Percentiles rank a stretch among this genome's conserved stretches.
Evolutionary conservation across 805 yeast species (phyloP).

Genomic region (Komagataella phaffii): DNA sequence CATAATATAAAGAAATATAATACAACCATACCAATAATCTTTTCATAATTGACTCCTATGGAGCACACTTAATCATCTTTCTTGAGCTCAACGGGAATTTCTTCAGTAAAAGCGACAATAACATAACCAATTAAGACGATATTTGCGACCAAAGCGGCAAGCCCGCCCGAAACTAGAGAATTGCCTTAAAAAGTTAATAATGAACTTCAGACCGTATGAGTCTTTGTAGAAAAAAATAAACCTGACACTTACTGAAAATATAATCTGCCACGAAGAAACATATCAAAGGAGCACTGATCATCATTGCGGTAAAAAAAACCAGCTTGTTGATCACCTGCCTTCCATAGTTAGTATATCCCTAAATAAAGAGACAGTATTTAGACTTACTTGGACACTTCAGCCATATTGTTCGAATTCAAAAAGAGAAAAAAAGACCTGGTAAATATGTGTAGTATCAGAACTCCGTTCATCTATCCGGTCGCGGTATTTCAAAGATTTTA

Average conservation of each 20-base stretch:
- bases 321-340: slow-evolving; percentile 57
- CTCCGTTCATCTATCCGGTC: too few relatives aligned
- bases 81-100: slow-evolving; percentile 19
- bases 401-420: slow-evolving; percentile 11
- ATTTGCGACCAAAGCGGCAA: slow-evolving; percentile 70
- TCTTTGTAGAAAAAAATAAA: not conserved
- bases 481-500: too few relatives aligned
- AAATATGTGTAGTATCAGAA: too few relatives aligned
- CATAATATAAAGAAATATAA: not conserved
- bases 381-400: slow-evolving; percentile 22
- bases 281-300: slow-evolving; percentile 55
- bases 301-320: slow-evolving; percentile 61
- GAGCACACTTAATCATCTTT: slow-evolving; percentile 13
- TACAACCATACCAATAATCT: not conserved
- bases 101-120: slow-evolving; percentile 63
- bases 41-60: not conserved
- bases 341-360: slow-evolving; percentile 2
- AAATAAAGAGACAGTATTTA: not conserved
- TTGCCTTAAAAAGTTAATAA: slow-evolving; percentile 19
- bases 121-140: slow-evolving; percentile 62
- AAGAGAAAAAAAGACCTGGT: not conserved
- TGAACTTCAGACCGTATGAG: too few relatives aligned
- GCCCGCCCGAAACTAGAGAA: slow-evolving; percentile 61
- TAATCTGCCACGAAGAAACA: slow-evolving; percentile 47
- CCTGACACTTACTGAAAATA: slow-evolving; percentile 12